phyloP scores from a whole-genome alignment of 2,329 filamentous ascomycete genomes.

The Coniella lustricola region DNA sequence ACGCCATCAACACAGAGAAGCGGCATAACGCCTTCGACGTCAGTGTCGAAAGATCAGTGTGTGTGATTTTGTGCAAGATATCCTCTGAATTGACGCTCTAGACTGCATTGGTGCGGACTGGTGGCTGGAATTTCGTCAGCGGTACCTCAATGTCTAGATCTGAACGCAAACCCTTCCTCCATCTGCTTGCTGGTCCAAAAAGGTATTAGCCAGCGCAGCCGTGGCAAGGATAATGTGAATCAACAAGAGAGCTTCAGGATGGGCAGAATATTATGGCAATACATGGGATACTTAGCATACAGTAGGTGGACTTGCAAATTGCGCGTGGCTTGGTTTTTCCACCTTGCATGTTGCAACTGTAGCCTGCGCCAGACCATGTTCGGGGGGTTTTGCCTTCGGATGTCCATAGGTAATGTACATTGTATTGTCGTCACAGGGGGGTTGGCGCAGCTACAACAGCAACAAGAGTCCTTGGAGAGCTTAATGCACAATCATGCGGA shows the following conservation, averaged over 20 bases:
- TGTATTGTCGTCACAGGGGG: too few species aligned
- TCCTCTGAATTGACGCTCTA: neutral
- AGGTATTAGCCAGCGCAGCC: neutral
- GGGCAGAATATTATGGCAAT: neutral
- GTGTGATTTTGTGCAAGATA: neutral
- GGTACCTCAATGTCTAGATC: neutral
- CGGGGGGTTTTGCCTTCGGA: too few species aligned
- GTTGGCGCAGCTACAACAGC: too few species aligned
- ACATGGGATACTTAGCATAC: neutral
- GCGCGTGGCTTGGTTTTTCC: too few species aligned
- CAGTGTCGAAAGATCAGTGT: neutral
- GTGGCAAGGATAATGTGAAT: neutral
- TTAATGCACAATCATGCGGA: too few species aligned
- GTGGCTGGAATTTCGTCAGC: neutral
- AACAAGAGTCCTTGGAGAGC: too few species aligned
- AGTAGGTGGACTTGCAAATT: too few species aligned
- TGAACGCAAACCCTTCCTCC: neutral
- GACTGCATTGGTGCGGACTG: neutral
- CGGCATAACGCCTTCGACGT: neutral
- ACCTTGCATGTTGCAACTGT: too few species aligned
- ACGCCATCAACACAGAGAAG: neutral
- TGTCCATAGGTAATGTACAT: too few species aligned
- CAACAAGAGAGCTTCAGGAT: neutral
- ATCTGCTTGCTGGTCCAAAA: neutral
- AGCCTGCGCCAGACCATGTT: too few species aligned